A percentile compares a stretch with the other conserved stretches of the same genome.
phyloP scores from a whole-genome alignment of 345 rosid genomes.

The Trapa bicornis region DNA sequence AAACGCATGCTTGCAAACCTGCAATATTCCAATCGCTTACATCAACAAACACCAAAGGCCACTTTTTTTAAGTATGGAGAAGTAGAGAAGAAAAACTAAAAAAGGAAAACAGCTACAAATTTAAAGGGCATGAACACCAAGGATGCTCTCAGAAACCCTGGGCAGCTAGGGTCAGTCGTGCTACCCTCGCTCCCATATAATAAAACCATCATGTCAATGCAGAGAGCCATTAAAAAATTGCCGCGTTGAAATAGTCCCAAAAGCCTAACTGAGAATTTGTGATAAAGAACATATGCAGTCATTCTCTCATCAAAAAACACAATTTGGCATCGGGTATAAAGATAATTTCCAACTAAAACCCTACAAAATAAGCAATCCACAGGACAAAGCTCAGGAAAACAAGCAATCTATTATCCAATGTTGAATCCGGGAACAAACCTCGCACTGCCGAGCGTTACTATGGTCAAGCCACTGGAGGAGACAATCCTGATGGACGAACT shows the following conservation, averaged over 20 bases:
- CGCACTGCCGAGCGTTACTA: conserved; percentile 99
- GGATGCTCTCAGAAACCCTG: neutral
- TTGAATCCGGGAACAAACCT: conserved; percentile 33
- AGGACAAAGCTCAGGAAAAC: neutral
- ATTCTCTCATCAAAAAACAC: neutral
- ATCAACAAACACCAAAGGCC: neutral
- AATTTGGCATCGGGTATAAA: neutral
- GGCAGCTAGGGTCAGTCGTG: neutral
- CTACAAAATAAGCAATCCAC: neutral
- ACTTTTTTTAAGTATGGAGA: neutral
- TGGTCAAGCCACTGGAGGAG: conserved; percentile 99
- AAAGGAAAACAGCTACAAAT: neutral
- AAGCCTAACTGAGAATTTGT: no score
- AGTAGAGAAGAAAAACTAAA: neutral
- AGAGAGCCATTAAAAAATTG: no score
- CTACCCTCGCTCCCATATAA: neutral
- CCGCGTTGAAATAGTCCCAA: neutral
- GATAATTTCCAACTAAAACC: neutral
- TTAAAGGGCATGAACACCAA: neutral
- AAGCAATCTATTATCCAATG: neutral
- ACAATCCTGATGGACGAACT: conserved; percentile 96
- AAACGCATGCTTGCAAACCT: conserved; percentile 97
- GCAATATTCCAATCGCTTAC: conserved; percentile 9
- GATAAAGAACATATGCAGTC: neutral
- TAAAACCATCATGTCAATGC: neutral